Evolutionary conservation across 164 flowering plant species (phyloP).

Genomic region (Macadamia tetraphylla): DNA sequence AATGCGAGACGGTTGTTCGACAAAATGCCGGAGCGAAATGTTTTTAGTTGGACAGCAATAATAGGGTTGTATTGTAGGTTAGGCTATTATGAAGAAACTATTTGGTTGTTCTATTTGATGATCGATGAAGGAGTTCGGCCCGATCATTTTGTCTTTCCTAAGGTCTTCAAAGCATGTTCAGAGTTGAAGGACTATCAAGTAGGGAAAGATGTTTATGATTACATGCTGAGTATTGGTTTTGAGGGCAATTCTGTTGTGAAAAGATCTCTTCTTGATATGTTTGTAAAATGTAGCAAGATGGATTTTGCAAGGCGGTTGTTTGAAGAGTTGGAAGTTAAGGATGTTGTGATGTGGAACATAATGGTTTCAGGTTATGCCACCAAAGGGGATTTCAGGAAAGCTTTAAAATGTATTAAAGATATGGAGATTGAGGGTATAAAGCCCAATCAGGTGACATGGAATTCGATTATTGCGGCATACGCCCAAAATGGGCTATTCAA

Average conservation of each 20-base stretch:
- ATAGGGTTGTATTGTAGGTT: slow-evolving; percentile 27
- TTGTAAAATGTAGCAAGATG: slow-evolving; percentile 32
- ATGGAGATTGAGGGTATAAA: slow-evolving; percentile 27
- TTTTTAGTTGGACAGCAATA: slow-evolving; percentile 36
- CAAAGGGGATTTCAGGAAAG: slow-evolving; percentile 26
- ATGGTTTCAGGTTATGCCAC: slow-evolving; percentile 36
- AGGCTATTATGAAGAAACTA: slow-evolving; percentile 27
- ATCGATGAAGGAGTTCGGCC: slow-evolving; percentile 29
- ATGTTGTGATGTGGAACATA: slow-evolving; percentile 37
- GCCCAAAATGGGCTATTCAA: slow-evolving; percentile 29
- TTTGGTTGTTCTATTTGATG: slow-evolving; percentile 29
- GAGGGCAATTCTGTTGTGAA: slow-evolving; percentile 34
- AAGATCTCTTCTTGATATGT: slow-evolving; percentile 32
- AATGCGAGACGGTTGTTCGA: slow-evolving; percentile 19
- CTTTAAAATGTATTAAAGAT: slow-evolving; percentile 24
- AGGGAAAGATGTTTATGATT: slow-evolving; percentile 32
- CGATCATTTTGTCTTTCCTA: slow-evolving; percentile 33
- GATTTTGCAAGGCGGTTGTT: slow-evolving; percentile 26
- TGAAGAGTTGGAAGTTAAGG: slow-evolving; percentile 23
- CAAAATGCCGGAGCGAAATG: slow-evolving; percentile 21
- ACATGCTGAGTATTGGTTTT: slow-evolving; percentile 36
- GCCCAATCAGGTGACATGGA: slow-evolving; percentile 39
- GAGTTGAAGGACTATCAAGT: slow-evolving; percentile 24
- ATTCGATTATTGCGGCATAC: slow-evolving; percentile 33
- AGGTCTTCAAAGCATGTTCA: slow-evolving; percentile 37